Evolutionary conservation across 179 eudicot species (phyloP), one percentile per base, ranked within the genome.

Genomic region (Vitellaria paradoxa): DNA sequence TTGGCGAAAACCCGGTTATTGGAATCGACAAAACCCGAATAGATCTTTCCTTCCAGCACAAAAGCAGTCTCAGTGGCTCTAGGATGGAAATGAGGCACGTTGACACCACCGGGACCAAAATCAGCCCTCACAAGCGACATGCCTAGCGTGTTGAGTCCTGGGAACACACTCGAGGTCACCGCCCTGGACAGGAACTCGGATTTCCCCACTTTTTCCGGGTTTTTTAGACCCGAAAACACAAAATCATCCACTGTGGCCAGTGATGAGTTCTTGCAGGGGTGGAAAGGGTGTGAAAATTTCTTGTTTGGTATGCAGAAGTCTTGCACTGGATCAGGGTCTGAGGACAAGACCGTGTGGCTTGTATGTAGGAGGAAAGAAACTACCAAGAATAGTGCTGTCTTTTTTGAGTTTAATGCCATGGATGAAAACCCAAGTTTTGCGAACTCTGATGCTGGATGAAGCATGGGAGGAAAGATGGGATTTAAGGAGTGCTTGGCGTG

Each of bases 61-160:
- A 82, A 89, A 0, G 88, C 95, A 3, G 81, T 74, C 80, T 92
- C 97, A 0, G 97, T 89, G n/a, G 97, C 97, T 72, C 97, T 77
- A 0, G 97, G 97, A 52, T 92, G 97, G 61, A 79, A 89, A 85
- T 90, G 97, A 0, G 97, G 97, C 23, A 85, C 88, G 69, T 90
- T 92, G 0, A 92, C 76, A 0, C 91, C 91, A 3, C 91, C 95
- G 0, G 72, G 57, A 1, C 83, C 90, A 4, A 92, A 89, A 64
- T 92, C 92, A 2, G 96, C 96, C 0, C 96, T 76, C 3, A 91
- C 97, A 30, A 93, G 64, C 0, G 97, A 87, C 87, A 88, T 78
- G 7, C 97, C 97, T 7, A 85, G 82, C 7, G 92, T 92, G 90
- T 91, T 88, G 5, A 91, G 77, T 10, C 92, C 95, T 0, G 97